phyloP scores from a whole-genome alignment of 2,329 filamentous ascomycete species.

The Fusarium longipes region DNA sequence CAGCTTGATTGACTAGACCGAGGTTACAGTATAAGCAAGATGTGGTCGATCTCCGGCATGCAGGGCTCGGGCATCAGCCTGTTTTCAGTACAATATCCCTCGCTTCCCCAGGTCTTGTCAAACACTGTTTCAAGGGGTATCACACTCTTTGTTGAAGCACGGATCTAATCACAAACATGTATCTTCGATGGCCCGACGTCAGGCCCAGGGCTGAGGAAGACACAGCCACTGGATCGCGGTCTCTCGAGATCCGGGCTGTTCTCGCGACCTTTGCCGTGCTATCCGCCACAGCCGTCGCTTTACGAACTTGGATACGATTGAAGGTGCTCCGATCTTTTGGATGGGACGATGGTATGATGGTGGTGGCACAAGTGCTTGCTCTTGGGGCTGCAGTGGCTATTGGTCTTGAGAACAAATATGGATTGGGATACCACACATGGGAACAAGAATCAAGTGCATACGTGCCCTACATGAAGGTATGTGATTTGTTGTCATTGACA shows the following conservation, averaged over 20 bases:
- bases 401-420: slow-evolving; percentile 25
- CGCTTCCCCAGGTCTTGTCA: not conserved
- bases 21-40: not conserved
- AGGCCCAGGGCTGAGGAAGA: not conserved
- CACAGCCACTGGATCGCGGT: slow-evolving; percentile 4
- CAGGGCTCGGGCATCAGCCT: not conserved
- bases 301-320: slow-evolving; percentile 9
- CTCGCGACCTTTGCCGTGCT: slow-evolving; percentile 11
- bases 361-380: slow-evolving; percentile 6
- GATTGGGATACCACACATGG: slow-evolving; percentile 23
- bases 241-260: slow-evolving; percentile 11
- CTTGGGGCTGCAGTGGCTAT: slow-evolving; percentile 10
- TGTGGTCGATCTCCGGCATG: not conserved
- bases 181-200: not conserved
- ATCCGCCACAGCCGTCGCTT: slow-evolving; percentile 3
- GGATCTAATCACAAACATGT: not conserved
- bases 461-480: slow-evolving; percentile 27
- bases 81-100: not conserved
- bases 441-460: slow-evolving; percentile 5
- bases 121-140: not conserved
- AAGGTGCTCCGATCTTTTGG: slow-evolving; percentile 18
- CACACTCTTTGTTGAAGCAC: not conserved
- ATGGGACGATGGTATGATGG: slow-evolving; percentile 22
- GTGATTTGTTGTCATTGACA: not conserved
- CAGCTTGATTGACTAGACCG: not conserved